Conservation (phyloP, 2,329 filamentous ascomycete species). For the Fusarium coicis region DNA sequence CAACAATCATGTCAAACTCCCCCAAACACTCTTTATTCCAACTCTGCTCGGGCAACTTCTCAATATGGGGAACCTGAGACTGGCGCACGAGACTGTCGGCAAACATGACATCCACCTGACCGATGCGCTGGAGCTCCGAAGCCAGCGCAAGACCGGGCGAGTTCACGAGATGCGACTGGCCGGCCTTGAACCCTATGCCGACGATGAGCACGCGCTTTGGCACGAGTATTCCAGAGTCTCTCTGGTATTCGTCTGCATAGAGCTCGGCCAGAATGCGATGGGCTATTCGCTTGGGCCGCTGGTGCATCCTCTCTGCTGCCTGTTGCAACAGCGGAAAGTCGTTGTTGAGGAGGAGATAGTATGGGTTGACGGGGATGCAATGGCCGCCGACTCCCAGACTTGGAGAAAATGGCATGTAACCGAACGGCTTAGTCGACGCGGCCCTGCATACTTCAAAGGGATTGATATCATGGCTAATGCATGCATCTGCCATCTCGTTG, state of each 20-base stretch:
- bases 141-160: background rate
- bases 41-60: background rate
- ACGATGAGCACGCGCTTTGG: background rate
- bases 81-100: background rate
- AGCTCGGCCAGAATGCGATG: background rate
- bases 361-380: background rate
- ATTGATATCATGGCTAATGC: background rate
- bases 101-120: background rate
- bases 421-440: background rate
- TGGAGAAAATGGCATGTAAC: background rate
- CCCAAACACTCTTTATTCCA: background rate
- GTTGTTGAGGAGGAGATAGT: background rate
- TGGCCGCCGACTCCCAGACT: background rate
- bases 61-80: background rate
- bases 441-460: background rate
- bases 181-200: background rate
- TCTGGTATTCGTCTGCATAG: background rate
- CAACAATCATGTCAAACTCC: background rate
- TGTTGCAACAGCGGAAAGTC: background rate
- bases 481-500: background rate
- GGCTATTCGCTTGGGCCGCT: background rate
- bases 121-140: background rate
- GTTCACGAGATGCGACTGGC: background rate
- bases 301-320: background rate
- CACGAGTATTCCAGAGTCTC: background rate